Evolutionary conservation across 768 basidiomycete species (phyloP).

Genomic region (Inosperma sp.): DNA sequence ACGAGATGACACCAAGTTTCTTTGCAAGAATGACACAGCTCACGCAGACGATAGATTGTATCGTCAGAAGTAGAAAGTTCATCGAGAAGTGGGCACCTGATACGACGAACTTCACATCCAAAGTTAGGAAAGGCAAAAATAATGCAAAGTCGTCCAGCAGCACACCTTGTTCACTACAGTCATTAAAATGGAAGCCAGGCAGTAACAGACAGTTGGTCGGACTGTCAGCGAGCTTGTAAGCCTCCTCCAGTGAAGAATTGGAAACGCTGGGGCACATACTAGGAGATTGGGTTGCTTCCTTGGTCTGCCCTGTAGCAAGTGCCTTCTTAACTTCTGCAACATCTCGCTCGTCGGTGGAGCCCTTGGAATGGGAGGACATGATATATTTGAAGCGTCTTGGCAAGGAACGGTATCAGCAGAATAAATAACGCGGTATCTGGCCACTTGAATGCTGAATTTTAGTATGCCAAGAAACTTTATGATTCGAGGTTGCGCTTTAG

Average conservation of each 20-base stretch:
- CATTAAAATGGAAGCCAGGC: conserved; percentile 92
- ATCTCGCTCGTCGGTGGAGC: conserved; percentile 23
- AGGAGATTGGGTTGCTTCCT: conserved; percentile 24
- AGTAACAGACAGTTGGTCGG: conserved; percentile 83
- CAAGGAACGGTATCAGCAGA: too few relatives aligned
- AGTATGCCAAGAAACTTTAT: too few relatives aligned
- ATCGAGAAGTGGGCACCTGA: conserved; percentile 92
- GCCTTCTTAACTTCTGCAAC: conserved; percentile 34
- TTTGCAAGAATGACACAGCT: conserved; percentile 72
- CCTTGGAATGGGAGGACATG: conserved; percentile 12
- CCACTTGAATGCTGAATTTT: too few relatives aligned
- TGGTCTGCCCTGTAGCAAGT: conserved; percentile 32
- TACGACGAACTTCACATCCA: conserved; percentile 76
- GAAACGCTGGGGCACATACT: conserved; percentile 17
- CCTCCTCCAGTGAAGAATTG: background rate
- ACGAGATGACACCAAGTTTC: conserved; percentile 71
- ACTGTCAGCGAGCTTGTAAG: conserved; percentile 44
- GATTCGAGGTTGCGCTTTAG: too few relatives aligned
- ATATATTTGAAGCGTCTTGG: background rate
- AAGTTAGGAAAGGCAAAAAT: background rate
- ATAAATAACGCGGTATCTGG: too few relatives aligned
- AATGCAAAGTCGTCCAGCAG: background rate
- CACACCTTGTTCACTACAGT: conserved; percentile 93
- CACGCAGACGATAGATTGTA: conserved; percentile 88
- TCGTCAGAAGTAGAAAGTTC: conserved; percentile 91